phyloP scores from a whole-genome alignment of 2,329 filamentous ascomycete genomes.

The Ascochyta pisi region DNA sequence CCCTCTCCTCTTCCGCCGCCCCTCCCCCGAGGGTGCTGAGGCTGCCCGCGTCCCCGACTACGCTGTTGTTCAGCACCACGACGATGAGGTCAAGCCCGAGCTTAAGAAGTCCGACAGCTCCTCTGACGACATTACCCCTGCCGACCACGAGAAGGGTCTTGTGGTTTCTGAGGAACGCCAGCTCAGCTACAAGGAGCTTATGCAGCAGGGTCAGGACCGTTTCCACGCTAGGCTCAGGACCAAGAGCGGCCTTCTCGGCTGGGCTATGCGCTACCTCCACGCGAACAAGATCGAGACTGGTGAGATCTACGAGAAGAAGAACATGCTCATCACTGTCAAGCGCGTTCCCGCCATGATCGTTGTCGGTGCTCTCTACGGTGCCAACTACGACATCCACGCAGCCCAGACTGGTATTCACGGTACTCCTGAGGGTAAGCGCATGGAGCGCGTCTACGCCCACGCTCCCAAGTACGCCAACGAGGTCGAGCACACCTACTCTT shows the following conservation, averaged over 20 bases:
- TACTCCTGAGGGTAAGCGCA: constrained; percentile 75
- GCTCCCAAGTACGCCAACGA: constrained; percentile 49
- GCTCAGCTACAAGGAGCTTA: constrained; percentile 67
- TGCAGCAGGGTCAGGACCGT: constrained; percentile 62
- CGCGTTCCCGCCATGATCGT: constrained; percentile 73
- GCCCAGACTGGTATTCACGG: constrained; percentile 74
- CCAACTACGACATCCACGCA: constrained; percentile 82
- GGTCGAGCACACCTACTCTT: constrained; percentile 52
- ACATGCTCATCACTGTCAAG: constrained; percentile 68
- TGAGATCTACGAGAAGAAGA: constrained; percentile 75
- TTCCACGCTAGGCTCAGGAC: constrained; percentile 70
- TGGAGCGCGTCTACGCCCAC: constrained; percentile 69
- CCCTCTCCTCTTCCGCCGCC: constrained; percentile 64
- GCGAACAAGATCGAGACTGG: constrained; percentile 76
- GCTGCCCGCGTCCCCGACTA: constrained; percentile 73
- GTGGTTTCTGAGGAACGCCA: constrained; percentile 57
- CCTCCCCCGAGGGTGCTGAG: constrained; percentile 60
- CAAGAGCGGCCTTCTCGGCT: constrained; percentile 73
- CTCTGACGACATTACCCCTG: constrained; percentile 35
- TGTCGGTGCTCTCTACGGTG: constrained; percentile 71
- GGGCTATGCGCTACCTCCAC: constrained; percentile 80
- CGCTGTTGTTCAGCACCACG: constrained; percentile 71
- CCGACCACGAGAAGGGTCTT: constrained; percentile 38
- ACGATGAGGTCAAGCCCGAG: constrained; percentile 52
- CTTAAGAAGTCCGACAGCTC: constrained; percentile 38